Base-by-base conservation (phyloP, 495 filamentous ascomycete genomes). In the Tuber aestivum region DNA sequence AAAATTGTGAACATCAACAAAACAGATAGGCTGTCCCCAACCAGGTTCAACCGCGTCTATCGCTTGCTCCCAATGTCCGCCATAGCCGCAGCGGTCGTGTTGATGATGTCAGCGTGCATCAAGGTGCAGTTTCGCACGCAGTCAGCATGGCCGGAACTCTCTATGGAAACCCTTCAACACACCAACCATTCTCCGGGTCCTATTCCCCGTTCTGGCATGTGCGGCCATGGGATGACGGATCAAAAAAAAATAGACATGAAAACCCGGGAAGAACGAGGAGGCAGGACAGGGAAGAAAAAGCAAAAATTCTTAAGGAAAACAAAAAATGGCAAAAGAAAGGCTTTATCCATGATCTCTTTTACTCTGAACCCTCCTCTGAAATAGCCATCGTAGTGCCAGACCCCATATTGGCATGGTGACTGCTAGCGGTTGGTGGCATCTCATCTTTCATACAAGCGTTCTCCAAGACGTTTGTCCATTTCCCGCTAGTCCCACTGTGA, bases 381-480 rank as follows among this genome's bases (percentile, higher is more conserved):
- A 79, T 79, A 68, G 73, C 78, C 73, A 73, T 79, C 38, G 78
- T 73, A n/a, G 77, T 68, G 77, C 77, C 78, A 79, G 77, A 41
- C 70, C 74, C 75, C 44, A 72, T 69, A 14, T 75, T 76, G 18
- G 70, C 71, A 50, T 76, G 76, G 50, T 79, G 78, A 41, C 70
- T 79, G 44, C 72, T 71, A 18, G 78, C 42, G 61, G 72, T 73
- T 56, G 78, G 78, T 75, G 78, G 76, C 56, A 79, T 79, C 84
- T 98, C 95, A 77, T 97, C 94, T 84, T 94, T 92, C 95, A 97
- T 97, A 84, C 95, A 98, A 42, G 94, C 93, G 82, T 92, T 96
- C 83, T 99, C 95, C 65, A 99, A 85, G 86, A 97, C 95, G 84
- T 99, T 99, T 32, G 95, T 99, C 95, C 96, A 98, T 83, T 98